phyloP scores from a whole-genome alignment of 805 yeast genomes.

The Clavispora fructus region DNA sequence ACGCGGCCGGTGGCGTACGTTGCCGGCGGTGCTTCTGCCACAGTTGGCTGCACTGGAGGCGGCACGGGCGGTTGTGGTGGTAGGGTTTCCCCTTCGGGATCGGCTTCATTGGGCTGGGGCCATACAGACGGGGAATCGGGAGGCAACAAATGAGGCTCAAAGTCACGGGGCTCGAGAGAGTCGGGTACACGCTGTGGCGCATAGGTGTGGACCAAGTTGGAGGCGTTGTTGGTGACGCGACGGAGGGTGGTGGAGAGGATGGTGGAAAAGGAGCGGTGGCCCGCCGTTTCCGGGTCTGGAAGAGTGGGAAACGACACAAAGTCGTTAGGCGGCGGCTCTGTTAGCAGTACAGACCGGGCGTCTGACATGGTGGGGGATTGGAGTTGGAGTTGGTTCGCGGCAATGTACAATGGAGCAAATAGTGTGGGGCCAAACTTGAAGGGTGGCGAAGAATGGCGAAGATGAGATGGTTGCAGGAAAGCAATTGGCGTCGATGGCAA shows the following conservation, averaged over 20 bases:
- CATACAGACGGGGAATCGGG: background rate
- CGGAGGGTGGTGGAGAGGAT: conserved; percentile 34
- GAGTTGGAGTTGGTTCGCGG: background rate
- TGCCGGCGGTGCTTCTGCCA: background rate
- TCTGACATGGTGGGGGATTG: background rate
- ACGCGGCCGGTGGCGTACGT: conserved; percentile 17
- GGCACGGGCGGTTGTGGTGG: background rate
- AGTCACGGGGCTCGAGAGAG: conserved; percentile 4
- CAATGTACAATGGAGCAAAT: background rate
- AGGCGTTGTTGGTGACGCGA: conserved; percentile 40
- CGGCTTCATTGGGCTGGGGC: background rate
- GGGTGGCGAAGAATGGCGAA: too few species aligned
- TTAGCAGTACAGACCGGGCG: background rate
- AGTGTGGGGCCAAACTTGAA: too few species aligned
- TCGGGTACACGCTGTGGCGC: conserved; percentile 5
- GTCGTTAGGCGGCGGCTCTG: conserved; percentile 16
- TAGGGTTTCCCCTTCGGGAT: background rate
- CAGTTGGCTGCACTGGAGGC: background rate
- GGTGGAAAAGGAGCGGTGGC: conserved; percentile 27
- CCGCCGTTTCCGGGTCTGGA: conserved; percentile 37
- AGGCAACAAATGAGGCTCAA: background rate
- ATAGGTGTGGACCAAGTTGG: conserved; percentile 27
- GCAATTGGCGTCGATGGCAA: too few species aligned
- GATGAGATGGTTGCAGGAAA: too few species aligned
- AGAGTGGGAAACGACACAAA: conserved; percentile 39